These are phyloP conservation scores for Ettlia oleoabundans DNA, from an alignment of 139 green algal genomes.

Conservation along the genomic window DNA sequence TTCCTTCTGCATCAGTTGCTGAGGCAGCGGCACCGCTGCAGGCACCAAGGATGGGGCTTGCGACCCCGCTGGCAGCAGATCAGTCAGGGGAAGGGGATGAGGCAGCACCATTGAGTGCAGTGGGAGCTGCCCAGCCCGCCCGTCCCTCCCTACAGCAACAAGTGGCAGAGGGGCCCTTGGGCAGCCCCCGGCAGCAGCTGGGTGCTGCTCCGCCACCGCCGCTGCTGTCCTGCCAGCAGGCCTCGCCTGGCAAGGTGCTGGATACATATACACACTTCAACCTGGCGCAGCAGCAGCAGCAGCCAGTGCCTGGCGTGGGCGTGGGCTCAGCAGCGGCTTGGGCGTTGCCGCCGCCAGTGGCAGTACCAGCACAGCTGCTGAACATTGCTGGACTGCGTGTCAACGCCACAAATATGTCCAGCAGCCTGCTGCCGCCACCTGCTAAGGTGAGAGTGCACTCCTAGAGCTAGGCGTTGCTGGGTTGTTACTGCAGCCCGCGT, in stretches of 20 bases:
- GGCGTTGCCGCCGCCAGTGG: neutral
- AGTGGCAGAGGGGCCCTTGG: too few relatives aligned
- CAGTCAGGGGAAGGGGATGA: neutral
- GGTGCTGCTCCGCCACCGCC: neutral
- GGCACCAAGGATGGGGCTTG: too few relatives aligned
- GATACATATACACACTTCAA: neutral
- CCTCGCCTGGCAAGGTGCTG: slow-evolving; percentile 3
- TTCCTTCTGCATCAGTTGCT: neutral
- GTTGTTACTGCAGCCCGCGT: too few relatives aligned
- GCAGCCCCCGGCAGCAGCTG: neutral
- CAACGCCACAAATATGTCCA: slow-evolving; percentile 29
- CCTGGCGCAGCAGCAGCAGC: neutral
- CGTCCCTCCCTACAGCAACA: too few relatives aligned
- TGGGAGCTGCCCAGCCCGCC: neutral
- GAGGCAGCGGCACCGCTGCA: neutral
- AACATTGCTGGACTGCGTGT: slow-evolving; percentile 16
- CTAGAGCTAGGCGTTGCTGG: too few relatives aligned
- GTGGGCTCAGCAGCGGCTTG: neutral
- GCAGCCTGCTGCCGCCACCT: slow-evolving; percentile 32
- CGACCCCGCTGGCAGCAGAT: too few relatives aligned
- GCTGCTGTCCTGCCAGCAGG: neutral
- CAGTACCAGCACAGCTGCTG: neutral
- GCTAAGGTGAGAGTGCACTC: neutral
- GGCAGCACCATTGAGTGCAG: neutral
- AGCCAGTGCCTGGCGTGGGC: neutral